Evolutionary conservation across 2,329 filamentous ascomycete species (phyloP).

Genomic region (Aspergillus arachidicola): DNA sequence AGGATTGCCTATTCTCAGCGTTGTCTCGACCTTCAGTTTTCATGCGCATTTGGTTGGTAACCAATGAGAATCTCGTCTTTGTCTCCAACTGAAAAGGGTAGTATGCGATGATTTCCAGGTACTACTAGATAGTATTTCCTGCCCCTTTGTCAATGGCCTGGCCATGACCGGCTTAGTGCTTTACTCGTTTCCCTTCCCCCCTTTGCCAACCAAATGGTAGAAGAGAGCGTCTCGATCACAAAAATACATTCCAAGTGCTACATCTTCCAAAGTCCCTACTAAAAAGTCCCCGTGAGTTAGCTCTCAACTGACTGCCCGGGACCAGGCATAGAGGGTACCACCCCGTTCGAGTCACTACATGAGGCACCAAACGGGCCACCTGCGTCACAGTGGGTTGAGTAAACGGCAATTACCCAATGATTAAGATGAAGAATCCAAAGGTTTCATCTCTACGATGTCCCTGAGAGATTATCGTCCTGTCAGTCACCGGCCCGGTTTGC

Average conservation of each 20-base stretch:
- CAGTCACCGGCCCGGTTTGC: slow-evolving; percentile 2
- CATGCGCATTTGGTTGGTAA: not conserved
- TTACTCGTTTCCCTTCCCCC: not conserved
- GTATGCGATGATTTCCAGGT: too few species aligned
- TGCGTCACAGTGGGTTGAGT: slow-evolving; percentile 1
- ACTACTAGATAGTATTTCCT: not conserved
- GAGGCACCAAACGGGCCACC: slow-evolving; percentile 2
- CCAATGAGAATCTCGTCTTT: not conserved
- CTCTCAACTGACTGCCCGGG: slow-evolving; percentile 4
- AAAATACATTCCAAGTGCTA: slow-evolving; percentile 1
- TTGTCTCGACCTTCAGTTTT: not conserved
- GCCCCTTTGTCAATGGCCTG: not conserved
- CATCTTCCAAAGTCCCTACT: not conserved
- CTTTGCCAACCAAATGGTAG: not conserved
- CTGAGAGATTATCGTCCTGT: not conserved
- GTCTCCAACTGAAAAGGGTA: not conserved
- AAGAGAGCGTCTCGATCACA: not conserved
- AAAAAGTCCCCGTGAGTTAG: not conserved
- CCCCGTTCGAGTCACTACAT: slow-evolving; percentile 6
- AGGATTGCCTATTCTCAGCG: slow-evolving; percentile 3
- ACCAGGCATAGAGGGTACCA: not conserved
- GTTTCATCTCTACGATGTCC: slow-evolving; percentile 5
- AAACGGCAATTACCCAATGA: not conserved
- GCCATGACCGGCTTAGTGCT: not conserved
- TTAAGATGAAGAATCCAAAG: slow-evolving; percentile 7